A percentile compares a stretch with the other conserved stretches of the same genome.
Evolutionary conservation across 768 basidiomycete species (phyloP).

Genomic region (Mycena maculata): DNA sequence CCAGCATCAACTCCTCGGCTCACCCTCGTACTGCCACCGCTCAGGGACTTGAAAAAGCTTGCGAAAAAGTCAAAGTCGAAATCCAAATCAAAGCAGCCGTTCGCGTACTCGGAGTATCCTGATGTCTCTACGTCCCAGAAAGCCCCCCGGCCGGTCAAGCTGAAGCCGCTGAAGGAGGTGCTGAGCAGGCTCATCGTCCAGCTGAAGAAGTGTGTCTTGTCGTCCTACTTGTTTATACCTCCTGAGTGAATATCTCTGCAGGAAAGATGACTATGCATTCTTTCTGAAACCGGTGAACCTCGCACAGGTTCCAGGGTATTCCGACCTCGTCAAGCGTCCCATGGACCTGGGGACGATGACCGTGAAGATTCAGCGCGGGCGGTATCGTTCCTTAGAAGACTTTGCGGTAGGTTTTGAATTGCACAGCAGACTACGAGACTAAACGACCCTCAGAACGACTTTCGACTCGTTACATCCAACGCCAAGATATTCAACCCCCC

Average conservation of each 20-base stretch:
- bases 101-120: constrained; percentile 30
- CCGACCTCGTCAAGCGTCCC: constrained; percentile 79
- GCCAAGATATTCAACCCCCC: constrained; percentile 83
- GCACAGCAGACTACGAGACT: background rate
- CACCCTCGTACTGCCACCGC: constrained; percentile 28
- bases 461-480: constrained; percentile 78
- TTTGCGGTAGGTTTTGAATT: constrained; percentile 67
- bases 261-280: constrained; percentile 90
- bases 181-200: constrained; percentile 72
- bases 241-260: constrained; percentile 44
- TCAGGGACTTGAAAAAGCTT: constrained; percentile 25
- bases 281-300: constrained; percentile 78
- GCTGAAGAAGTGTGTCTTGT: constrained; percentile 74
- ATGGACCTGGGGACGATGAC: constrained; percentile 95
- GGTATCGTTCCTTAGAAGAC: constrained; percentile 84
- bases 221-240: background rate
- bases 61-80: constrained; percentile 31
- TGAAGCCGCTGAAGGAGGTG: constrained; percentile 85
- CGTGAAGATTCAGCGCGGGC: constrained; percentile 78
- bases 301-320: constrained; percentile 68
- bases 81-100: constrained; percentile 31
- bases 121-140: constrained; percentile 50
- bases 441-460: constrained; percentile 61
- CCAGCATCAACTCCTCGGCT: constrained; percentile 12
- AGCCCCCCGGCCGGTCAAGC: constrained; percentile 69